phyloP scores from a whole-genome alignment of 2,329 filamentous ascomycete genomes.

The Nannizzia gypsea region DNA sequence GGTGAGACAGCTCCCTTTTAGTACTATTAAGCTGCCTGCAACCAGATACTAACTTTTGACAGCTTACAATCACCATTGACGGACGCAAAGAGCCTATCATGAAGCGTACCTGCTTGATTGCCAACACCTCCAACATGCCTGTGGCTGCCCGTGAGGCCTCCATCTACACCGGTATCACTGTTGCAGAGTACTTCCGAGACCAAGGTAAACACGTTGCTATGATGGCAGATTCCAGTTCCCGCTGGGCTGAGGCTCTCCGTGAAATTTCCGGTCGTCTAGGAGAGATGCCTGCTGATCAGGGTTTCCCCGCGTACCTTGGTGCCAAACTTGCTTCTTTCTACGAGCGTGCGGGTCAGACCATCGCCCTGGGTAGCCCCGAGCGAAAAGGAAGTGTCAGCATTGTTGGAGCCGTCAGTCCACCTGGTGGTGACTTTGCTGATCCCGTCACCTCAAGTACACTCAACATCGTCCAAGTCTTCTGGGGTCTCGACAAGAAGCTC shows the following conservation, averaged over 20 bases:
- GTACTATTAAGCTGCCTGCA: neutral
- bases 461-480: slow-evolving; percentile 97
- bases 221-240: slow-evolving; percentile 98
- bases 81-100: slow-evolving; percentile 97
- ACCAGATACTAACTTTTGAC: neutral
- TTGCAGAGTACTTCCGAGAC: slow-evolving; percentile 94
- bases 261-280: slow-evolving; percentile 96
- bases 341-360: slow-evolving; percentile 86
- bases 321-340: slow-evolving; percentile 98
- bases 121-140: slow-evolving; percentile 99
- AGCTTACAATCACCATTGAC: slow-evolving; percentile 83
- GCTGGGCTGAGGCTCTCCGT: slow-evolving; percentile 97
- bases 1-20: slow-evolving; percentile 24
- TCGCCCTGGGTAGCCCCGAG: slow-evolving; percentile 76
- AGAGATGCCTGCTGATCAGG: slow-evolving; percentile 99
- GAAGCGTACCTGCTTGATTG: slow-evolving; percentile 97
- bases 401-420: slow-evolving; percentile 91
- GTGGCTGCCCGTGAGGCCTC: slow-evolving; percentile 96
- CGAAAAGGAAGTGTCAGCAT: slow-evolving; percentile 90
- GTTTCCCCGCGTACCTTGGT: slow-evolving; percentile 94
- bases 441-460: slow-evolving; percentile 89
- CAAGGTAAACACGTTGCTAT: slow-evolving; percentile 96
- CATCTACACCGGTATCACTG: slow-evolving; percentile 93
- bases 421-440: slow-evolving; percentile 98
- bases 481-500: slow-evolving; percentile 99